A percentile compares a stretch with the other conserved stretches of the same genome.
Conservation (phyloP, 208 protist species). For the Angomonas deanei region DNA sequence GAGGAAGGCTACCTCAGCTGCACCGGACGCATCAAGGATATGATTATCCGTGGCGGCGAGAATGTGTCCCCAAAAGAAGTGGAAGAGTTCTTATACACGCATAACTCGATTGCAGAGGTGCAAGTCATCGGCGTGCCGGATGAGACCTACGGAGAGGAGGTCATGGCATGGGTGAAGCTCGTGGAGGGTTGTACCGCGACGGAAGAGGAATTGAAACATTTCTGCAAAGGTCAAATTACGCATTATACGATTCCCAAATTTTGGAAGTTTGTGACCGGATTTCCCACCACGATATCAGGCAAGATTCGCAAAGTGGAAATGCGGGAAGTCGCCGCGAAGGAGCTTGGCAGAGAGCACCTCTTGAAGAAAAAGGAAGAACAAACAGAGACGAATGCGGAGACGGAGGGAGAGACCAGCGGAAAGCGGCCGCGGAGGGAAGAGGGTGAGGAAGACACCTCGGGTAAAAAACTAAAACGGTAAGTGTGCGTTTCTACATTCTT, state of each 20-base stretch:
- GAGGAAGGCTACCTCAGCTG: background rate
- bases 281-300: background rate
- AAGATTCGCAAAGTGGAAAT: background rate
- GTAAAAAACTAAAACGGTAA: no score
- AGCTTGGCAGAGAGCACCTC: no score
- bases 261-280: background rate
- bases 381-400: no score
- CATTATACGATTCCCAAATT: background rate
- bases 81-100: background rate
- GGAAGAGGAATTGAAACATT: background rate
- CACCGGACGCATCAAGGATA: constrained; percentile 1
- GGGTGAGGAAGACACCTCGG: no score
- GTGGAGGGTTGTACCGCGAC: background rate
- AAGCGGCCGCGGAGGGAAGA: no score
- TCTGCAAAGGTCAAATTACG: background rate
- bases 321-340: background rate
- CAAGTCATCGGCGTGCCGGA: background rate
- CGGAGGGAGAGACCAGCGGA: no score
- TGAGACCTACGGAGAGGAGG: background rate
- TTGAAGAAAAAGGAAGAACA: background rate
- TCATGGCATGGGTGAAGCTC: background rate
- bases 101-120: background rate
- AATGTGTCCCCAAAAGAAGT: background rate
- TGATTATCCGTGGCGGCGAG: background rate
- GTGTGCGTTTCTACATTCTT: no score